These are phyloP conservation scores for Sporisorium exsertum DNA, from an alignment of 1,284 basidiomycete genomes.

Conservation along the genomic window DNA sequence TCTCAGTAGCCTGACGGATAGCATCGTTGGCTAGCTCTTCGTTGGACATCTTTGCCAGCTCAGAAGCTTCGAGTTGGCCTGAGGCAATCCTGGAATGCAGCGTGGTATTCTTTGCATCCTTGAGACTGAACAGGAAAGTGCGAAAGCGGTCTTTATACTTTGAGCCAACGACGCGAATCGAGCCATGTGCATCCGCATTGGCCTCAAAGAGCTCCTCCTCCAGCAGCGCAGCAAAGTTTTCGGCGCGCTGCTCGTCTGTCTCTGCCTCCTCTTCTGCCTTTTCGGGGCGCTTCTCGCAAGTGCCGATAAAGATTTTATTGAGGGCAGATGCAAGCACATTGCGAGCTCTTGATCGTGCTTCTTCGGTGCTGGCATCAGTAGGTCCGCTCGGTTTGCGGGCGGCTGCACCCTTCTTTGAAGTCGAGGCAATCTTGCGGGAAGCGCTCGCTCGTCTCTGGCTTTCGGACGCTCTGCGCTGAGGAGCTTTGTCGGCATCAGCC, in stretches of 20 bases:
- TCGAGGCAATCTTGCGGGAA: constrained; percentile 11
- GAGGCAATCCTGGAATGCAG: constrained; percentile 62
- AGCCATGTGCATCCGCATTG: constrained; percentile 41
- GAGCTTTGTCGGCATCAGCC: background rate
- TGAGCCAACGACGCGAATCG: constrained; percentile 22
- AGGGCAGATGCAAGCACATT: constrained; percentile 35
- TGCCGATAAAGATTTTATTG: constrained; percentile 25
- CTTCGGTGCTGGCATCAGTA: constrained; percentile 41
- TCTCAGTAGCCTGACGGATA: constrained; percentile 62
- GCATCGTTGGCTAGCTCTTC: constrained; percentile 66
- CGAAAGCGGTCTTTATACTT: constrained; percentile 66
- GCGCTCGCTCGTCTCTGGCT: constrained; percentile 25
- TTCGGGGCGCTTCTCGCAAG: background rate
- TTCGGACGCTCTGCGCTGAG: constrained; percentile 9
- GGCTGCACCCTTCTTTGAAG: constrained; percentile 22
- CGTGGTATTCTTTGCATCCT: constrained; percentile 63
- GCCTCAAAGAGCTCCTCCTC: constrained; percentile 54
- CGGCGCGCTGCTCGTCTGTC: constrained; percentile 19
- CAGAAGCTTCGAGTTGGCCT: constrained; percentile 50
- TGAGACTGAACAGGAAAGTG: constrained; percentile 66
- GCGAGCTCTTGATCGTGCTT: constrained; percentile 35
- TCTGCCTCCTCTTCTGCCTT: constrained; percentile 7
- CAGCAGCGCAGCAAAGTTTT: constrained; percentile 37
- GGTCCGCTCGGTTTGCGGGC: constrained; percentile 25
- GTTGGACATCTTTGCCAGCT: constrained; percentile 60